These are phyloP conservation scores for Paragyromitra xinjiangensis DNA, from an alignment of 495 filamentous ascomycete species.

Conservation along the genomic window DNA sequence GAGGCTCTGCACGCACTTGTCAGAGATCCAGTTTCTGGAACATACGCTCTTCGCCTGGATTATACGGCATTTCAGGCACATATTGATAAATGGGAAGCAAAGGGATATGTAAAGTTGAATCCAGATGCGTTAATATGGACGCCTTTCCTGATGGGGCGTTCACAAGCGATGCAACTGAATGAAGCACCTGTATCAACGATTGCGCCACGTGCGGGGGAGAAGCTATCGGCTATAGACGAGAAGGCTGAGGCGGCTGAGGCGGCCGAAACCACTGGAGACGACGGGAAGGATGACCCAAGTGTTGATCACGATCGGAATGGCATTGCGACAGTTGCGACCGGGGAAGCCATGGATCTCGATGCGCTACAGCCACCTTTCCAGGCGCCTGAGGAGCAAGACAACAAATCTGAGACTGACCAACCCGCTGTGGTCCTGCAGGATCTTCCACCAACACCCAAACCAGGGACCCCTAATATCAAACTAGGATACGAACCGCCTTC, in stretches of 20 bases:
- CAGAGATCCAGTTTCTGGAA: conserved; percentile 84
- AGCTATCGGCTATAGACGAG: conserved; percentile 46
- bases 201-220: conserved; percentile 68
- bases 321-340: conserved; percentile 43
- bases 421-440: conserved; percentile 56
- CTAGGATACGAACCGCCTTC: conserved; percentile 39
- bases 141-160: conserved; percentile 95
- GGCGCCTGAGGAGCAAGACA: conserved; percentile 45
- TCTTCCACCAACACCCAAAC: conserved; percentile 42
- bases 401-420: conserved; percentile 56
- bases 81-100: conserved; percentile 83
- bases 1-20: conserved; percentile 89
- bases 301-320: conserved; percentile 58
- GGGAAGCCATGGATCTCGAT: conserved; percentile 52
- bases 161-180: conserved; percentile 74
- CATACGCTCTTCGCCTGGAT: conserved; percentile 88
- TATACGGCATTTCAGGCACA: conserved; percentile 81
- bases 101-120: conserved; percentile 85
- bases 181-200: conserved; percentile 73
- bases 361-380: conserved; percentile 48
- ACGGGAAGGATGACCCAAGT: conserved; percentile 35
- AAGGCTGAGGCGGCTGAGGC: conserved; percentile 72
- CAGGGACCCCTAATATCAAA: conserved; percentile 46
- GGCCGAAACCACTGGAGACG: conserved; percentile 59
- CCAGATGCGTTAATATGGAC: conserved; percentile 87